Base-by-base conservation (phyloP, 768 basidiomycete genomes). In the Pleurotus platypus region DNA sequence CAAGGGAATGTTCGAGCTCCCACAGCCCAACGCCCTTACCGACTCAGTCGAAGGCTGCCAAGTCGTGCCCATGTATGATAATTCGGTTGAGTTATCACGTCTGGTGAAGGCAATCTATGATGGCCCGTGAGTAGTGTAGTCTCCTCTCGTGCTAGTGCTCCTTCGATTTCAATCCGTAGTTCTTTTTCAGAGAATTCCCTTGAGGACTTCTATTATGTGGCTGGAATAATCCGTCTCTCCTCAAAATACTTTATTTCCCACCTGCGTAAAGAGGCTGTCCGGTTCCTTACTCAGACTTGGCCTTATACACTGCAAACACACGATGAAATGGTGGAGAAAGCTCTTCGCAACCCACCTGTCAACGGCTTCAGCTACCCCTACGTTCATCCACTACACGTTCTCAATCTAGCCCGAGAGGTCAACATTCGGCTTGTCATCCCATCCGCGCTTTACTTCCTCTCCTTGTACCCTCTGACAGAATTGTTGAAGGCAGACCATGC, bases 201-300 rank as follows among this genome's bases (percentile, higher is more conserved):
- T 40, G 71, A 77, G n/a, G 80, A 84, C 59, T 85, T 85, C 65
- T 79, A 77, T 60, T 72, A 78, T 58, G 67, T 82, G n/a, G 78
- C 82, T 30, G 80, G 82, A 4, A 78, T 85, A 42, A 69, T 86
- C 13, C 82, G 84, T 16, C 69, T 86, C 11, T 65, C 83, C 9
- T 83, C 79, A 27, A 86, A 86, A 60, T 86, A 86, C 56, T 79
- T 84, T 63, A 77, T 85, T 35, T 62, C 69, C 5, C 73, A 76
- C 49, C 74, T 85, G 5, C 79, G 84, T n/a, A 62, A 64, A n/a
- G 73, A 79, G 58, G 80, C 79, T 37, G 78, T 85, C 54, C 69
- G 69, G 49, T 72, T 76, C 55, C 74, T 86, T 12, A 66, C 73
- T 12, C 65, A 74, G 56, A 81, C 76, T 1, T 86, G 84, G 84